These are phyloP conservation scores for Penstemon newberryi DNA, from an alignment of 257 asterid species.

Conservation along the genomic window DNA sequence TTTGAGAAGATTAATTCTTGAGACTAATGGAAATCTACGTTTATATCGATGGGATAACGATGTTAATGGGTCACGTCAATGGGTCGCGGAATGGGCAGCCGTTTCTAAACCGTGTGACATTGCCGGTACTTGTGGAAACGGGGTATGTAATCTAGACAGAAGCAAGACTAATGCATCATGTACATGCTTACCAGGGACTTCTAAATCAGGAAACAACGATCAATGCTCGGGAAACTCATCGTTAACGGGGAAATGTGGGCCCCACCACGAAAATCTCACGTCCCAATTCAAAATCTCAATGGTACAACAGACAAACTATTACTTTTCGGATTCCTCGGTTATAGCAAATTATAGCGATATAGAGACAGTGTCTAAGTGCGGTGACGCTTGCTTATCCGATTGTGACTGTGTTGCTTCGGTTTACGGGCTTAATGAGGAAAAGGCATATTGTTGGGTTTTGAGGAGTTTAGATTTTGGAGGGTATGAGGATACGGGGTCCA, in stretches of 20 bases:
- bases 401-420: constrained; percentile 84
- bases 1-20: constrained; percentile 57
- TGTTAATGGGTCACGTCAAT: constrained; percentile 72
- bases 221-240: constrained; percentile 50
- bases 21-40: constrained; percentile 73
- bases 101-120: constrained; percentile 79
- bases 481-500: constrained; percentile 71
- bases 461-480: constrained; percentile 77
- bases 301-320: constrained; percentile 64
- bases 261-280: constrained; percentile 42
- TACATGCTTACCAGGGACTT: constrained; percentile 56
- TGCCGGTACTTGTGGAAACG: constrained; percentile 83
- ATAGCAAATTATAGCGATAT: constrained; percentile 75
- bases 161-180: constrained; percentile 78
- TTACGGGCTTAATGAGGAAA: constrained; percentile 79
- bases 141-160: constrained; percentile 65
- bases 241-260: constrained; percentile 52
- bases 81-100: constrained; percentile 96
- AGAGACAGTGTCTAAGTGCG: constrained; percentile 60
- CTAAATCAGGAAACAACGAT: constrained; percentile 27
- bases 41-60: constrained; percentile 79
- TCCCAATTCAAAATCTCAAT: constrained; percentile 44
- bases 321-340: constrained; percentile 62
- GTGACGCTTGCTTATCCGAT: constrained; percentile 71
- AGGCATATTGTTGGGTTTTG: constrained; percentile 81